Base-by-base conservation (phyloP, 495 filamentous ascomycete genomes). In the Opeltia flavorubescens region DNA sequence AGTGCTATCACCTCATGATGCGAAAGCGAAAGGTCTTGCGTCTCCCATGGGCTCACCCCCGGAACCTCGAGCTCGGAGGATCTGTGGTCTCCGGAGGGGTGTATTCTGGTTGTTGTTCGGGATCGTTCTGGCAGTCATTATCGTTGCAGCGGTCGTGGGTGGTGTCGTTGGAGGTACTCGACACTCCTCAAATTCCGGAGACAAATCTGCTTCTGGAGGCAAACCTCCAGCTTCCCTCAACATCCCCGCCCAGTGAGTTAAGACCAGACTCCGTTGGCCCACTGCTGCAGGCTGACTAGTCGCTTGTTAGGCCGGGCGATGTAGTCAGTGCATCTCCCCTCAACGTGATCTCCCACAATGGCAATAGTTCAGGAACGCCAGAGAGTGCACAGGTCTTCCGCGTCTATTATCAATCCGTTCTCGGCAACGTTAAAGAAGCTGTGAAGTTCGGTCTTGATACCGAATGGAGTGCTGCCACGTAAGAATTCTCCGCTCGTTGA, bases 351-450 rank as follows among this genome's bases (percentile, higher is more conserved):
- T 50, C 51, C 2, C 55, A 54, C 34, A 38, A 35, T 20, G 36
- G 51, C 6, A 44, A 44, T 20, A 25, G 33, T 26, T 4, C 11
- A 21, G 29, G 24, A 34, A 53, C 12, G 35, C 5, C 36, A 24
- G 36, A 54, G 20, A 28, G 8, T 0, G 29, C 41, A 27, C 55
- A 57, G 45, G 49, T 41, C 9, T 57, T 54, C 46, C 51, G 55
- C 11, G 6, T 54, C 2, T 57, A 55, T 18, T 57, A 31, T 29
- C 55, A 57, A 48, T 50, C 55, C 18, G 44, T 42, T 12, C 27
- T 46, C 4, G 55, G 55, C 17, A 54, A 57, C 15, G 46, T 57
- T 23, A 57, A 57, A 43, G 51, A 55, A 42, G 49, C 49, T 3
- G 41, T 55, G 4, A 43, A 36, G 5, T 38, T 44, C 20, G 40